phyloP scores from a whole-genome alignment of 2,329 filamentous ascomycete genomes.

The Shiraia sp. region DNA sequence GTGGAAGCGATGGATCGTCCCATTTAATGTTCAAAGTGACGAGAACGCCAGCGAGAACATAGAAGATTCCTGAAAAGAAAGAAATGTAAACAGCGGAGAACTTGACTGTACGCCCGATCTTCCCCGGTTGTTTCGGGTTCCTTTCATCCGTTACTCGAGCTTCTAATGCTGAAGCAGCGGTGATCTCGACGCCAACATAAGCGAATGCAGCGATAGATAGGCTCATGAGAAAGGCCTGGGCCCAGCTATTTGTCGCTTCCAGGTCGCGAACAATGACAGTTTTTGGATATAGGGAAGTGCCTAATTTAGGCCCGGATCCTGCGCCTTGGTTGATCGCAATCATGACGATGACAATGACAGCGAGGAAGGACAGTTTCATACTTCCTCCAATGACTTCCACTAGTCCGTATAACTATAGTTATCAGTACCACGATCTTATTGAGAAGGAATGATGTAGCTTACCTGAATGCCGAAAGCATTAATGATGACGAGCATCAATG shows the following conservation, averaged over 20 bases:
- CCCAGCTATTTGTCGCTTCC: constrained; percentile 7
- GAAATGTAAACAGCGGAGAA: constrained; percentile 11
- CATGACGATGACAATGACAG: constrained; percentile 9
- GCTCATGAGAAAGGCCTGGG: constrained; percentile 11
- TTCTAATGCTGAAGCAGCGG: constrained; percentile 39
- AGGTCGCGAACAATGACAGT: constrained; percentile 2
- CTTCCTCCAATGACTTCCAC: constrained; percentile 5
- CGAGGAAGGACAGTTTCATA: constrained; percentile 7
- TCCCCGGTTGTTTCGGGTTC: background rate
- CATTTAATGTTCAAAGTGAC: constrained; percentile 11
- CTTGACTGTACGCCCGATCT: constrained; percentile 8
- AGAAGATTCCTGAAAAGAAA: constrained; percentile 7
- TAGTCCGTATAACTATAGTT: constrained; percentile 5
- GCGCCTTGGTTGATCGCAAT: constrained; percentile 14
- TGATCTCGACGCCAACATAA: constrained; percentile 41
- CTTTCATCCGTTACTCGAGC: constrained; percentile 14
- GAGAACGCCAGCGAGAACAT: constrained; percentile 9
- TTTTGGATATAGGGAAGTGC: constrained; percentile 5
- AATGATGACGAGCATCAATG: constrained; percentile 2
- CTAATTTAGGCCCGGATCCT: background rate
- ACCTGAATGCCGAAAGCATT: constrained; percentile 9
- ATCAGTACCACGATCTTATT: background rate
- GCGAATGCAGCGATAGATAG: constrained; percentile 35
- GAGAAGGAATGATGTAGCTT: background rate
- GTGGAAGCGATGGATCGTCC: constrained; percentile 6